Evolutionary conservation across 2,329 filamentous ascomycete genomes (phyloP), one percentile per base, ranked within the genome.

Genomic region (Aureobasidium subglaciale): DNA sequence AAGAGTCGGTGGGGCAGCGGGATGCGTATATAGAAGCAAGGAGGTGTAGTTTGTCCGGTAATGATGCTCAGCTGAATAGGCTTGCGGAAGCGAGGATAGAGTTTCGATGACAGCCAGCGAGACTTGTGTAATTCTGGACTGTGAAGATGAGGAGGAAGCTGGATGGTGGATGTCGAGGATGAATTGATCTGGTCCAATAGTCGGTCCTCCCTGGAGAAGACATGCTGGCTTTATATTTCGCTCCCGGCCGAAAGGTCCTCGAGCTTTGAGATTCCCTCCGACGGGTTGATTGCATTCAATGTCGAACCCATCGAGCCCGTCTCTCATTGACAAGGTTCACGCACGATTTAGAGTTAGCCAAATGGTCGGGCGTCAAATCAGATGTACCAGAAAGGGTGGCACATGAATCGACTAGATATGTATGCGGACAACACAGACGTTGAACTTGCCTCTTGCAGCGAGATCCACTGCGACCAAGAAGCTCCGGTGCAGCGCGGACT

Each of bases 341-440:
- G 16, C 13, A 42, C 40, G 38, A n/a, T 35, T 34, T 54, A 43
- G 38, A 32, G 50, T 54, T 54, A 54, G 50, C 29, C 38, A 43
- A 41, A 54, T 25, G 50, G 29, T 27, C 50, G 50, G 38, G 50
- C 50, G 50, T 43, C 50, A 22, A 43, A 54, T 54, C 50, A 54
- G 38, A 43, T n/a, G 38, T 54, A 18, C 27, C 29, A 18, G 11
- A 34, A 43, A 35, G 30, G 50, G 50, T 54, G 50, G 38, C 50
- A 54, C 50, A 32, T 43, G 27, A 42, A 22, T 22, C 37, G 38
- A 34, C 38, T 34, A 43, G 34, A 27, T 5, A 42, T 43, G 11
- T 27, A 25, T 43, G 22, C 50, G 50, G 38, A 54, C 50, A 29
- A 54, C 50, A 42, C n/a, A 54, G 50, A 54, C 30, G 35, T n/a